phyloP scores from a whole-genome alignment of 2,329 filamentous ascomycete species.

The Bipolaris sorokiniana region DNA sequence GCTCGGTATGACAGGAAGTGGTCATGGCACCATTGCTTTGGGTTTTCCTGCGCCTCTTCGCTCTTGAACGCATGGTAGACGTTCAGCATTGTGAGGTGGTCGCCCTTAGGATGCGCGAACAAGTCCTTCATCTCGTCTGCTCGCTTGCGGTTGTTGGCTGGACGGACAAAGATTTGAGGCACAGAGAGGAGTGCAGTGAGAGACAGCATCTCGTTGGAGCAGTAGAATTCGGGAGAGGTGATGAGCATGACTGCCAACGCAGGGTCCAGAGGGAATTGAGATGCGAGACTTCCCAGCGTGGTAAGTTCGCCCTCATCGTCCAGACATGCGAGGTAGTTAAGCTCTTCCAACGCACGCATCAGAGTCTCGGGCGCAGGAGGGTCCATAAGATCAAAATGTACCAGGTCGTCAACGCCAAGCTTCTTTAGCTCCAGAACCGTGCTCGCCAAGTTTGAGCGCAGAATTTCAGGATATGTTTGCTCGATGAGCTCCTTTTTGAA shows the following conservation, averaged over 20 bases:
- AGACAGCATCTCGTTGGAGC: conserved; percentile 96
- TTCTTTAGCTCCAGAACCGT: conserved; percentile 98
- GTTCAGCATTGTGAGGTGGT: conserved; percentile 95
- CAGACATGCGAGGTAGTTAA: conserved; percentile 95
- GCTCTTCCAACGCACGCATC: conserved; percentile 95
- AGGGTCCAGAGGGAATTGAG: conserved; percentile 94
- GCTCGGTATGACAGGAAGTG: conserved; percentile 92
- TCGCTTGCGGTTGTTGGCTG: conserved; percentile 81
- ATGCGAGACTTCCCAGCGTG: conserved; percentile 80
- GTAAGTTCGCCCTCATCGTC: conserved; percentile 97
- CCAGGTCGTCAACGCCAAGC: conserved; percentile 90
- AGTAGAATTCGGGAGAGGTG: conserved; percentile 96
- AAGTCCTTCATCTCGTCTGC: conserved; percentile 97
- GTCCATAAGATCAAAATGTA: conserved; percentile 99
- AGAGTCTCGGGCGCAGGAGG: conserved; percentile 96
- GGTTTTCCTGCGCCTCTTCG: conserved; percentile 70
- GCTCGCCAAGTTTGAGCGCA: conserved; percentile 91
- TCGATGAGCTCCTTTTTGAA: conserved; percentile 99
- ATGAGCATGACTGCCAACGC: conserved; percentile 97
- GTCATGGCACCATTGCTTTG: conserved; percentile 93
- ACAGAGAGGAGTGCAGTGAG: conserved; percentile 93
- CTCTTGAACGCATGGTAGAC: conserved; percentile 97
- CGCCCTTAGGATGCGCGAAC: conserved; percentile 90
- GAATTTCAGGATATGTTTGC: conserved; percentile 94
- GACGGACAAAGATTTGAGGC: conserved; percentile 90